Conservation (phyloP, 208 protist genomes). For the Phytomonas sp. region DNA sequence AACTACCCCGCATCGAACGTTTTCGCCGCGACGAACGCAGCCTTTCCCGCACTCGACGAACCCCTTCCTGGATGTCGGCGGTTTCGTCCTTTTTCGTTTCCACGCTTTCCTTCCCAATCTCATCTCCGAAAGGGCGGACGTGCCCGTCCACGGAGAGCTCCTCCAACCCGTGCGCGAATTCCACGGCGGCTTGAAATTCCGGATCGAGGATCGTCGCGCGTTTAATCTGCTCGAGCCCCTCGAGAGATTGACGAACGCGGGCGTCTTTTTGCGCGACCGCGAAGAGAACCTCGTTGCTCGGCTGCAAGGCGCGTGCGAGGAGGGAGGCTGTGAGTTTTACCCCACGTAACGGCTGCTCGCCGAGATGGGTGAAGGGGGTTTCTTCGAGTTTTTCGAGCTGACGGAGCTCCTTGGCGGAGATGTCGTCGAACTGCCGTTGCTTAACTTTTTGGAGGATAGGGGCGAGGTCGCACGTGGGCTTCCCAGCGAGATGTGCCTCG, state of each 20-base stretch:
- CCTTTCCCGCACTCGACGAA: background rate
- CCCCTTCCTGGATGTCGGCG: background rate
- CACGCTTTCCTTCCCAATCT: background rate
- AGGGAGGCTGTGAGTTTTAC: slow-evolving; percentile 17
- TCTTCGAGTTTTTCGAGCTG: slow-evolving; percentile 62
- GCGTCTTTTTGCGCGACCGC: slow-evolving; percentile 37
- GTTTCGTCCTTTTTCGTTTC: background rate
- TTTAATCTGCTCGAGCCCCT: slow-evolving; percentile 65
- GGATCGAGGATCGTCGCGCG: slow-evolving; percentile 58
- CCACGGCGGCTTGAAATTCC: slow-evolving; percentile 62
- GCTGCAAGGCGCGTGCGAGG: slow-evolving; percentile 51
- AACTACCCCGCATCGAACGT: slow-evolving; percentile 16
- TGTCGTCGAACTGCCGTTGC: slow-evolving; percentile 33
- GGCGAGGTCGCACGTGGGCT: slow-evolving; percentile 51
- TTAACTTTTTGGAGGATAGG: slow-evolving; percentile 44
- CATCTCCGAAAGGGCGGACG: background rate
- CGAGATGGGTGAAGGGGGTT: background rate
- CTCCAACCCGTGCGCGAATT: slow-evolving; percentile 42
- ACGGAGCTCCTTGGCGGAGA: slow-evolving; percentile 48
- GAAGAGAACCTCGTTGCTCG: slow-evolving; percentile 61
- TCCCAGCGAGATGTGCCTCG: slow-evolving; percentile 15
- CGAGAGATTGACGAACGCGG: slow-evolving; percentile 29
- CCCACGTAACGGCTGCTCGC: background rate
- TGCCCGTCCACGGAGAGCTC: slow-evolving; percentile 21
- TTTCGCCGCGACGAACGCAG: background rate